These are phyloP conservation scores for Neurospora pannonica DNA, from an alignment of 495 filamentous ascomycete species.

Conservation along the genomic window DNA sequence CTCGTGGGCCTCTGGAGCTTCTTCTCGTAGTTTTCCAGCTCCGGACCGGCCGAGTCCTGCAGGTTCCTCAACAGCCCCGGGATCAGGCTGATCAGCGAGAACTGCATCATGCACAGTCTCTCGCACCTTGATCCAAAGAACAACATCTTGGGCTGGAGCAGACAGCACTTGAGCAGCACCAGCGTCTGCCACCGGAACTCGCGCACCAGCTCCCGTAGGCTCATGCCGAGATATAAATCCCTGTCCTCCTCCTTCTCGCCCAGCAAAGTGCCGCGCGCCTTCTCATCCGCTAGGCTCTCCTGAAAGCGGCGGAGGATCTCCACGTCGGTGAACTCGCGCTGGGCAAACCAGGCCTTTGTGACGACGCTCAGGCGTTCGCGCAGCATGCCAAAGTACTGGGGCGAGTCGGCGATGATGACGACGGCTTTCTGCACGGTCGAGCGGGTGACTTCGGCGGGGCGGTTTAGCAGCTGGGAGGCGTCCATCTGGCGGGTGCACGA, in stretches of 20 bases:
- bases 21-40: conserved; percentile 73
- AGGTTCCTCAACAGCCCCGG: conserved; percentile 79
- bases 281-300: conserved; percentile 65
- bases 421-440: conserved; percentile 97
- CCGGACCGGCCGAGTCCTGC: conserved; percentile 86
- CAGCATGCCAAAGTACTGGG: conserved; percentile 67
- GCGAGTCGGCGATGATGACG: conserved; percentile 89
- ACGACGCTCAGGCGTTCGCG: conserved; percentile 80
- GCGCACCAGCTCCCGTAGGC: conserved; percentile 81
- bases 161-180: conserved; percentile 83
- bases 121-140: conserved; percentile 96
- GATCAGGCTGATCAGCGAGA: conserved; percentile 88
- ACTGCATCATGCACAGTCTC: conserved; percentile 94
- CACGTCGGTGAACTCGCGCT: conserved; percentile 61
- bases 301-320: conserved; percentile 68
- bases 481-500: conserved; percentile 90
- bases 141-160: conserved; percentile 98
- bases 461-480: conserved; percentile 60
- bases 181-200: conserved; percentile 91
- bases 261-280: conserved; percentile 45
- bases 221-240: conserved; percentile 87
- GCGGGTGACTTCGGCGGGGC: conserved; percentile 81
- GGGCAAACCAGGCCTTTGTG: conserved; percentile 92
- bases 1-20: conserved; percentile 70
- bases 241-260: conserved; percentile 56